Evolutionary conservation across 169 alveolate species (phyloP).

Genomic region (Babesia gibsoni): DNA sequence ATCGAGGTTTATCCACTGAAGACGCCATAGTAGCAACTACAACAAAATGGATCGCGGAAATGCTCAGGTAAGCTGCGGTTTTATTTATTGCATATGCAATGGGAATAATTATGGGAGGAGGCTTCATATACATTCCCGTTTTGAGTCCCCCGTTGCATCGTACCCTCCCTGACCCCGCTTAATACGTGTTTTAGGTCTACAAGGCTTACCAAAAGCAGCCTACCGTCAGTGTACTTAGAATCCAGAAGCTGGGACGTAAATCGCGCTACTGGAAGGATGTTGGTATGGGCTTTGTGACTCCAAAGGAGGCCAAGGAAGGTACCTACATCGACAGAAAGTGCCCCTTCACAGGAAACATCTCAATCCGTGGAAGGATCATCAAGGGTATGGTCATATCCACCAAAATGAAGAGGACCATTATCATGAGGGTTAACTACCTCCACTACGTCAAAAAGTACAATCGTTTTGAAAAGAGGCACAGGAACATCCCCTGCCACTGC

Average conservation of each 20-base stretch:
- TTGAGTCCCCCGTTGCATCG: too few relatives aligned
- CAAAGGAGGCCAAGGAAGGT: conserved; percentile 98
- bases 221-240: conserved; percentile 42
- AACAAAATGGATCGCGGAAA: conserved; percentile 54
- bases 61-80: conserved; percentile 43
- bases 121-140: too few relatives aligned
- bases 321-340: conserved; percentile 98
- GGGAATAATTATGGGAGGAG: too few relatives aligned
- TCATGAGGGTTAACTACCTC: conserved; percentile 97
- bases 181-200: conserved; percentile 28
- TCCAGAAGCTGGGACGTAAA: conserved; percentile 66
- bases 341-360: conserved; percentile 99
- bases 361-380: conserved; percentile 97
- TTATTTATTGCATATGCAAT: background rate
- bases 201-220: conserved; percentile 69
- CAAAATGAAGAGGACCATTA: conserved; percentile 98
- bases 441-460: conserved; percentile 97
- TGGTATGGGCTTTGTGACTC: conserved; percentile 97
- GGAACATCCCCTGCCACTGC: conserved; percentile 95
- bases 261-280: conserved; percentile 94
- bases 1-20: background rate
- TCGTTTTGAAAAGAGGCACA: conserved; percentile 99
- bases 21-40: background rate
- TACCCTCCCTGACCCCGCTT: too few relatives aligned
- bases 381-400: conserved; percentile 98